Evolutionary conservation across 2,329 filamentous ascomycete genomes (phyloP).

Genomic region (Didymella lethalis): DNA sequence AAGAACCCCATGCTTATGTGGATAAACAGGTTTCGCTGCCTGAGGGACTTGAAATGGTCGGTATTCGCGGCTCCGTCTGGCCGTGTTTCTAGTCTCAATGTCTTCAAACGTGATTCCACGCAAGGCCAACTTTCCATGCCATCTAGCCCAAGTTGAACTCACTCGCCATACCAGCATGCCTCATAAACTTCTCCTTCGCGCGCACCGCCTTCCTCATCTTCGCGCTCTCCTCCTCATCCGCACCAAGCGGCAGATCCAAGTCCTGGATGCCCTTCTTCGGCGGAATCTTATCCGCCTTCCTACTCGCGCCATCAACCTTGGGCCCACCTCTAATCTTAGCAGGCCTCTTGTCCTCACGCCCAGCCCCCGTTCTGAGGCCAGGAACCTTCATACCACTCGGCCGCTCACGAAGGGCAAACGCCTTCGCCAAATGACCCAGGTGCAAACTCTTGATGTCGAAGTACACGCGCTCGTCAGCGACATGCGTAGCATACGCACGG

Average conservation of each 20-base stretch:
- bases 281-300: conserved; percentile 42
- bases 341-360: conserved; percentile 38
- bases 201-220: conserved; percentile 68
- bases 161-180: conserved; percentile 63
- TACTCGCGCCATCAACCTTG: conserved; percentile 48
- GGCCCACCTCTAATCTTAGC: conserved; percentile 54
- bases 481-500: conserved; percentile 92
- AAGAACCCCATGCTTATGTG: too few relatives aligned
- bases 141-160: conserved; percentile 73
- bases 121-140: not conserved
- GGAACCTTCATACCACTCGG: conserved; percentile 76
- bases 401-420: conserved; percentile 86
- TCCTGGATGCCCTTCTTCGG: conserved; percentile 34
- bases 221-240: conserved; percentile 65
- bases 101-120: not conserved
- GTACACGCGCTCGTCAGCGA: conserved; percentile 80
- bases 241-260: conserved; percentile 48
- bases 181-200: conserved; percentile 55
- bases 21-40: too few relatives aligned
- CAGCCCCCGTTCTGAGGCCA: conserved; percentile 58
- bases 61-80: too few relatives aligned
- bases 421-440: conserved; percentile 91
- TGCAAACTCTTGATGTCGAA: conserved; percentile 95
- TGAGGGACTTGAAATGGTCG: too few relatives aligned
- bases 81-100: too few relatives aligned